Conservation (phyloP, 148 eudicot species). For the Hydrangea macrophylla region DNA sequence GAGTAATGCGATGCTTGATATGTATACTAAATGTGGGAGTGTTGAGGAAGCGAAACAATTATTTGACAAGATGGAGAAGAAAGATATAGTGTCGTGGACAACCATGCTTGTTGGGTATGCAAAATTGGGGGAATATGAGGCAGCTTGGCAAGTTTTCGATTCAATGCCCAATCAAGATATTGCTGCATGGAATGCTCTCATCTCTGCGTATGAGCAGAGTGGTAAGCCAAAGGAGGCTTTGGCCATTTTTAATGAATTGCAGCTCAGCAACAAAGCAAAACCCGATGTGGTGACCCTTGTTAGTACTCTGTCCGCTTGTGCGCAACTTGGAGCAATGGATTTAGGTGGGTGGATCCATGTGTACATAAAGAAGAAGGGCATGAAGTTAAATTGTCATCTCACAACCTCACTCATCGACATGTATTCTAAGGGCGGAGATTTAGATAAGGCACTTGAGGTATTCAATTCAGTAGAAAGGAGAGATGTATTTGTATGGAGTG, state of each 20-base stretch:
- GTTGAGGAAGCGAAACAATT: conserved; percentile 25
- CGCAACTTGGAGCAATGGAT: conserved; percentile 42
- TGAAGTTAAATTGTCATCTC: conserved; percentile 32
- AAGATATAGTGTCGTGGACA: conserved; percentile 42
- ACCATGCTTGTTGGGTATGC: conserved; percentile 44
- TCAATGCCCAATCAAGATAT: conserved; percentile 31
- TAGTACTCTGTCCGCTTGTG: conserved; percentile 38
- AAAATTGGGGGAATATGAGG: conserved; percentile 25
- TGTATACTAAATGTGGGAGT: conserved; percentile 48
- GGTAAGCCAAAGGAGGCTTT: conserved; percentile 43
- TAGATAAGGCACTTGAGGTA: conserved; percentile 40
- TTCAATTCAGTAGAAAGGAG: conserved; percentile 30
- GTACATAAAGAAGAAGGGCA: conserved; percentile 34
- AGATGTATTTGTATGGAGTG: conserved; percentile 45
- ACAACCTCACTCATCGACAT: conserved; percentile 39
- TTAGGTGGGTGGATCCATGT: conserved; percentile 42
- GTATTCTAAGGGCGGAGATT: conserved; percentile 51
- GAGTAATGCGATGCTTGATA: conserved; percentile 41
- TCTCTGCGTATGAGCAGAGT: conserved; percentile 37
- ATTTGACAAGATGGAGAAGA: conserved; percentile 32
- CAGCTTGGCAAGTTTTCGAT: conserved; percentile 33
- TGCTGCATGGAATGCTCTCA: conserved; percentile 50
- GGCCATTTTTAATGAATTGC: conserved; percentile 34
- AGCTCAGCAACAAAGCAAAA: conserved; percentile 20
- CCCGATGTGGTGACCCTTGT: conserved; percentile 46